Conservation (phyloP, 2,329 filamentous ascomycete genomes). For the Cladosporium austrohemisphaericum region DNA sequence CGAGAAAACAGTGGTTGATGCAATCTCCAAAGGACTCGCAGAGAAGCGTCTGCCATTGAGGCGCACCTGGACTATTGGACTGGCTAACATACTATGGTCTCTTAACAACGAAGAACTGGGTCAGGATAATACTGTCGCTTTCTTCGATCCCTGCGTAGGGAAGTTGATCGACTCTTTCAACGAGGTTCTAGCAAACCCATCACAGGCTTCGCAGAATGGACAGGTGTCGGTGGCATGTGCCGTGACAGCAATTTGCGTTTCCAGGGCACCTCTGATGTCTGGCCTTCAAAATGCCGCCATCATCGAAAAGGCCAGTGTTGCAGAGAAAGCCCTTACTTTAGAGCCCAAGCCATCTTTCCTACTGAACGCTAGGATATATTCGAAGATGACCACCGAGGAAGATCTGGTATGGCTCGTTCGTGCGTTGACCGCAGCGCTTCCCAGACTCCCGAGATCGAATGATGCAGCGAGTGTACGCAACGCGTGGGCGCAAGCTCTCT, state of each 20-base stretch:
- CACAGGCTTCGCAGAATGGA: slow-evolving; percentile 75
- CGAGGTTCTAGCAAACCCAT: slow-evolving; percentile 73
- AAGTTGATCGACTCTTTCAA: slow-evolving; percentile 67
- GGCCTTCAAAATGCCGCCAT: slow-evolving; percentile 55
- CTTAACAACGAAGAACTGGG: slow-evolving; percentile 48
- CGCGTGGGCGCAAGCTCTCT: slow-evolving; percentile 75
- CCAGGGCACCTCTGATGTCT: slow-evolving; percentile 50
- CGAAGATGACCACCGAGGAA: slow-evolving; percentile 69
- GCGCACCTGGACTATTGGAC: slow-evolving; percentile 73
- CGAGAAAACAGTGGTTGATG: slow-evolving; percentile 64
- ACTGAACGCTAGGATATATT: slow-evolving; percentile 78
- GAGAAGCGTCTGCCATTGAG: slow-evolving; percentile 80
- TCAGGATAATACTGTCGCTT: slow-evolving; percentile 43
- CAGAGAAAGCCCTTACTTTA: slow-evolving; percentile 62
- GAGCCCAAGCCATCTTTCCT: slow-evolving; percentile 86
- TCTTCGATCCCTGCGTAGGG: slow-evolving; percentile 50
- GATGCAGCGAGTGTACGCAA: slow-evolving; percentile 21
- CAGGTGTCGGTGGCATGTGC: slow-evolving; percentile 77
- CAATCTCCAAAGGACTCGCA: slow-evolving; percentile 72
- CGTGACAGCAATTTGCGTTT: slow-evolving; percentile 59
- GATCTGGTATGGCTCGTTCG: slow-evolving; percentile 75
- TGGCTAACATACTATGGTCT: slow-evolving; percentile 67
- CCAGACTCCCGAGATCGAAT: slow-evolving; percentile 50
- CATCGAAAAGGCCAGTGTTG: slow-evolving; percentile 59
- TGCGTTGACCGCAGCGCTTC: slow-evolving; percentile 62